Evolutionary conservation across 371 early-diverging fungal species (phyloP), one percentile per base, ranked within the genome.

Genomic region (Syncephalastrum monosporum): DNA sequence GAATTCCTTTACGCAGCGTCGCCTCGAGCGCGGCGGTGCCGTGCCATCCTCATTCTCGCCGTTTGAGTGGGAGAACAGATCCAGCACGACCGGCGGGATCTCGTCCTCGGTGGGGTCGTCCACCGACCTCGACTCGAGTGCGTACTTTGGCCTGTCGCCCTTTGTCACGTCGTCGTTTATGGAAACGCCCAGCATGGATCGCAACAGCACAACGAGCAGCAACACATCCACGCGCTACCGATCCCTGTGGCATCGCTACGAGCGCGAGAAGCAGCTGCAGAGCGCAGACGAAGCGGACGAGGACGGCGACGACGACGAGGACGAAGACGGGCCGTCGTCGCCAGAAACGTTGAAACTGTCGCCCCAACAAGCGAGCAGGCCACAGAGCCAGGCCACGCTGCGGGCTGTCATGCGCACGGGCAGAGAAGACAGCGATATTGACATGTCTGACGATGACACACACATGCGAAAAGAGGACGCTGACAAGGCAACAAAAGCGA

Each of bases 91-190:
- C 0, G 50, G 42, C 21, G 21, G 41, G 3, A 59, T 59, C 12
- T 64, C 67, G 17, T 67, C 67, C 7, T 72, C 73, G 10, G 58
- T 59, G 14, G 66, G 72, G 5, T 70, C 71, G 14, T 67, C 60
- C 29, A 57, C 44, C 41, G 68, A 68, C 7, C 52, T 57, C 16
- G 77, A 76, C 53, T 69, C 73, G 4, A 71, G 63, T 29, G 57
- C 62, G 8, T 70, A 71, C 48, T 77, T 71, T 44, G 77, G 77
- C 15, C 60, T 77, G 49, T 77, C 77, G 4, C 77, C 77, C 8
- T 73, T 73, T 52, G 73, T 77, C 42, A 71, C 71, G 1, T 67
- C 77, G 12, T 77, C 77, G 0, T 77, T 73, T 49, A 58, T 69
- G 41, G 59, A 69, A 12, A 59, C 61, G 3, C 51, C 55, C 12